phyloP scores from a whole-genome alignment of 2,329 filamentous ascomycete species.

The Diaporthe destruens region DNA sequence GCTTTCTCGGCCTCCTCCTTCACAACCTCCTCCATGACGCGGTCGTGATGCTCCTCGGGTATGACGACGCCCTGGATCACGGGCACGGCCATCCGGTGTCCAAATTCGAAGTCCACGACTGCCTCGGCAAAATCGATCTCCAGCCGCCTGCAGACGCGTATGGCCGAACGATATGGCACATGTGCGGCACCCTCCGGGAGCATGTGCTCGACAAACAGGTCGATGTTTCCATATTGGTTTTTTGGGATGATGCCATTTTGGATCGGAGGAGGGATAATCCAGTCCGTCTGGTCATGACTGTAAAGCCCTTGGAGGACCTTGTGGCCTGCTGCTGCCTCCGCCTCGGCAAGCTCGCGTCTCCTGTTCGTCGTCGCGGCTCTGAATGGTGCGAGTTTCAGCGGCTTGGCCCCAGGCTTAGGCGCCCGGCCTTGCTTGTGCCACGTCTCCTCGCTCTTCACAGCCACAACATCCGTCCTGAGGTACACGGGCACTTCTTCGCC shows the following conservation, averaged over 20 bases:
- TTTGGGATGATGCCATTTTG: conserved; percentile 88
- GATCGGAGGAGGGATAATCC: conserved; percentile 93
- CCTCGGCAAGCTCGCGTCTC: conserved; percentile 89
- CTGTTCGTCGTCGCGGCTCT: conserved; percentile 90
- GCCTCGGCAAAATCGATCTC: conserved; percentile 93
- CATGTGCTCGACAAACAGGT: conserved; percentile 95
- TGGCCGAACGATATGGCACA: conserved; percentile 81
- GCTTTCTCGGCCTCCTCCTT: conserved; percentile 81
- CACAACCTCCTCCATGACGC: conserved; percentile 82
- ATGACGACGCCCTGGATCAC: conserved; percentile 92
- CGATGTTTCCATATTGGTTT: conserved; percentile 96
- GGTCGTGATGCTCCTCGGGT: conserved; percentile 80
- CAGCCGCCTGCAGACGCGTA: conserved; percentile 84
- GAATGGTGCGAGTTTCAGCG: conserved; percentile 89
- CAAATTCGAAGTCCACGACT: conserved; percentile 96
- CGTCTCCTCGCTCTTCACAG: conserved; percentile 91
- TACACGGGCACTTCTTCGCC: conserved; percentile 85
- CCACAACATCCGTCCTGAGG: conserved; percentile 80
- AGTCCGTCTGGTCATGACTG: conserved; percentile 87
- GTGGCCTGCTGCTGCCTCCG: conserved; percentile 81
- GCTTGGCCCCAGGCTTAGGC: conserved; percentile 76
- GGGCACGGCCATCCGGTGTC: conserved; percentile 92
- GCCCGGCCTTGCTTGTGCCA: conserved; percentile 97
- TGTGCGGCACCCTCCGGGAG: conserved; percentile 85
- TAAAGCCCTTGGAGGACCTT: conserved; percentile 91